These are phyloP conservation scores for Venturia asperata DNA, from an alignment of 2,329 filamentous ascomycete genomes.

Conservation along the genomic window DNA sequence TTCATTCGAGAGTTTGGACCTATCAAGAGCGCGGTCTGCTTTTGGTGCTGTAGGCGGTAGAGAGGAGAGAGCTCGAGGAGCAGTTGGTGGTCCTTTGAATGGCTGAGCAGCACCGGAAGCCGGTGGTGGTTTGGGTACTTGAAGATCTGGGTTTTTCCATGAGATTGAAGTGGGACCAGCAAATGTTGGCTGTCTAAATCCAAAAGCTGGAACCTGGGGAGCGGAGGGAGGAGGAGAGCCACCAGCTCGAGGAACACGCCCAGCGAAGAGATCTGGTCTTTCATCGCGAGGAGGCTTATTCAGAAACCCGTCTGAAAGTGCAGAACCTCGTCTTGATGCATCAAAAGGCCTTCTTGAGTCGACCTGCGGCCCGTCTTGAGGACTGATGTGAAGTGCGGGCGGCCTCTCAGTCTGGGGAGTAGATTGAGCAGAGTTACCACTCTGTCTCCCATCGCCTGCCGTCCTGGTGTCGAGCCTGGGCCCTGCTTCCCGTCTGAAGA, in stretches of 20 bases:
- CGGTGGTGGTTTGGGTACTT: conserved; percentile 25
- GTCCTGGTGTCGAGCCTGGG: conserved; percentile 5
- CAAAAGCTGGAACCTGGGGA: conserved; percentile 50
- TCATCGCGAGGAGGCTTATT: conserved; percentile 34
- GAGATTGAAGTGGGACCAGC: conserved; percentile 31
- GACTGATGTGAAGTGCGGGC: conserved; percentile 1
- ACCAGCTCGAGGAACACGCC: conserved; percentile 38
- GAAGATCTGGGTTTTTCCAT: conserved; percentile 35
- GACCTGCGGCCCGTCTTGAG: conserved; percentile 3
- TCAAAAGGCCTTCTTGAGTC: conserved; percentile 19
- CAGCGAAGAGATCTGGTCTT: conserved; percentile 39
- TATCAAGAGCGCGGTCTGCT: conserved; percentile 28
- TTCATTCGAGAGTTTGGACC: conserved; percentile 27
- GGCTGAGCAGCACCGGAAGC: conserved; percentile 27
- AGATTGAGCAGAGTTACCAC: conserved; percentile 24
- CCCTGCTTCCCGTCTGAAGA: conserved; percentile 37
- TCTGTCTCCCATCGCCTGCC: conserved; percentile 22
- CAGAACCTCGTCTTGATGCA: conserved; percentile 30
- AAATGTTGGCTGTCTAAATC: conserved; percentile 27
- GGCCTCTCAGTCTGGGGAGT: conserved; percentile 15
- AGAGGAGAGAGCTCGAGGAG: conserved; percentile 32
- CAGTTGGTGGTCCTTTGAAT: conserved; percentile 28
- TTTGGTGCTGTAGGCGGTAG: conserved; percentile 37
- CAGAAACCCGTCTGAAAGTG: conserved; percentile 30
- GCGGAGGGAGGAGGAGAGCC: conserved; percentile 48